These are phyloP conservation scores for Dalechampia spathulata DNA, from an alignment of 441 rosid genomes.

Conservation along the genomic window DNA sequence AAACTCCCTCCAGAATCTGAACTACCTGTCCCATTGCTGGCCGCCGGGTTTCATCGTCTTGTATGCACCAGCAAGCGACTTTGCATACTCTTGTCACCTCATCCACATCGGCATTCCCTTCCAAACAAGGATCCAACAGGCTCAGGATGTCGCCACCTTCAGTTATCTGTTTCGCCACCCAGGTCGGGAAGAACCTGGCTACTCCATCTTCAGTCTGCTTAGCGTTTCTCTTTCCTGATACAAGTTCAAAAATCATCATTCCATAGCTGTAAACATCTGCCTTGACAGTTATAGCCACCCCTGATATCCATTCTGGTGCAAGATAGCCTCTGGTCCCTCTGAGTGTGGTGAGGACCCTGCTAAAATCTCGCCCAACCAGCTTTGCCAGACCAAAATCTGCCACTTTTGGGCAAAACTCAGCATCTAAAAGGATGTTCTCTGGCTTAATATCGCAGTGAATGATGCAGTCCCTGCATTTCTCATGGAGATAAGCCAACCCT, in stretches of 20 bases:
- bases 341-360: slow-evolving; percentile 70
- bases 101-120: slow-evolving; percentile 28
- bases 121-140: slow-evolving; percentile 42
- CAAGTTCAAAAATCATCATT: slow-evolving; percentile 71
- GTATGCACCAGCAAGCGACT: slow-evolving; percentile 75
- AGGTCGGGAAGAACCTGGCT: slow-evolving; percentile 45
- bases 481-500: slow-evolving; percentile 71
- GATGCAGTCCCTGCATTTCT: slow-evolving; percentile 72
- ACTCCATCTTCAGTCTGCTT: slow-evolving; percentile 39
- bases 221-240: slow-evolving; percentile 62
- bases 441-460: slow-evolving; percentile 84
- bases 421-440: slow-evolving; percentile 61
- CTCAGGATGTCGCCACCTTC: slow-evolving; percentile 40
- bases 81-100: slow-evolving; percentile 50
- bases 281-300: slow-evolving; percentile 63
- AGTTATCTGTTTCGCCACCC: slow-evolving; percentile 35
- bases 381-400: slow-evolving; percentile 80
- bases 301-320: slow-evolving; percentile 78
- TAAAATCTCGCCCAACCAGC: slow-evolving; percentile 68
- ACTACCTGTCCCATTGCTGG: slow-evolving; percentile 76
- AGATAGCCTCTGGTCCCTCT: slow-evolving; percentile 82
- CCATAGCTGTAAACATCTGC: slow-evolving; percentile 84
- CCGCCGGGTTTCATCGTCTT: slow-evolving; percentile 56
- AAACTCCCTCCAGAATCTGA: slow-evolving; percentile 67
- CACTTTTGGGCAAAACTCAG: slow-evolving; percentile 52